Base-by-base conservation (phyloP, 2,329 filamentous ascomycete genomes). In the Aspergillus thermomutatus region DNA sequence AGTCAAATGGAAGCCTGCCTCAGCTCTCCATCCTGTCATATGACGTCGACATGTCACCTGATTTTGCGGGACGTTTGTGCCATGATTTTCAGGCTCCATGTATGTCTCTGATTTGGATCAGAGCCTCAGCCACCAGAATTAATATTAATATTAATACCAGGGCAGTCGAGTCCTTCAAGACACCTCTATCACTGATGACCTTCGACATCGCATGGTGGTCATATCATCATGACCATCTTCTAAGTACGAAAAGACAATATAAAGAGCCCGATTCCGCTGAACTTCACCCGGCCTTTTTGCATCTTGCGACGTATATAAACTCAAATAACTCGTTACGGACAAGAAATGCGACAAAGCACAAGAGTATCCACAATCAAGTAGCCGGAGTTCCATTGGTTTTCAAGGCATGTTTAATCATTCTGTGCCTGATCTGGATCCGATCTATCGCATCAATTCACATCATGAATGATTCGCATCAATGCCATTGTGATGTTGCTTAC, bases 11-110 rank as follows among this genome's bases (percentile, higher is more conserved):
- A 31, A 57, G 60, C 60, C 60, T 59, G 25, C 28, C 23, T 47
- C 31, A 25, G 49, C 50, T 43, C 11, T 49, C 11, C 37, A 19
- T 34, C 41, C 25, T 31, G 50, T 59, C 56, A 59, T 54, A 59
- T 59, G 57, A 59, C 57, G 57, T 59, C 49, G n/a, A 34, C 31
- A 11, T 14, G 49, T 59, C 57, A 59, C 57, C 50, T 59, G 57
- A 54, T 43, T 34, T 10, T 37, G 52, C 1, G 26, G 41, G 25
- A 46, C 4, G 5, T 26, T 23, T 5, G 2, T 46, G 43, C 43
- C 43, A 26, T 23, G 6, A 7, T 26, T 26, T 25, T 46, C 43
- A 46, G 43, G 43, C 43, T 40, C 7, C 14, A 26, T 21, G 1
- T 11, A 3, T 26, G 0, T 46, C 5, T 26, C 43, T 17, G 21